These are phyloP conservation scores for Eremothecium sinecaudum DNA, from an alignment of 1,139 yeast genomes.

Conservation along the genomic window DNA sequence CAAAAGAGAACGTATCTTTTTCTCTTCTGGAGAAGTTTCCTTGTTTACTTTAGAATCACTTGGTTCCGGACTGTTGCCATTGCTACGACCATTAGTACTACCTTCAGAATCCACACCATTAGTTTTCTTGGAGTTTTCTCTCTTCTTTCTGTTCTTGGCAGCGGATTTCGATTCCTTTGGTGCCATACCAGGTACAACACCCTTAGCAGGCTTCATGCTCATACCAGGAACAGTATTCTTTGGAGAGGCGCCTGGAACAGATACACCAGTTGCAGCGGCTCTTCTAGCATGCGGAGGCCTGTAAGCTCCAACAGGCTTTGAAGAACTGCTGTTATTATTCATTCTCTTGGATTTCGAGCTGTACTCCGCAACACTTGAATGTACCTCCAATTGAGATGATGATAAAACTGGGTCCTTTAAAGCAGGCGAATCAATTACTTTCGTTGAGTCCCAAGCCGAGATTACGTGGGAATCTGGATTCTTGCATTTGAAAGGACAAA, in stretches of 20 bases:
- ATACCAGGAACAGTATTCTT: slow-evolving; percentile 17
- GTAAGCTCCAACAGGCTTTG: slow-evolving; percentile 75
- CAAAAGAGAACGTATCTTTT: slow-evolving; percentile 79
- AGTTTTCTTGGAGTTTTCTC: slow-evolving; percentile 42
- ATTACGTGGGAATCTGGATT: slow-evolving; percentile 20
- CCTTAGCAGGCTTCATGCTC: slow-evolving; percentile 26
- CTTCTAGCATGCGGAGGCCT: slow-evolving; percentile 92
- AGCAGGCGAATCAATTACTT: slow-evolving; percentile 47
- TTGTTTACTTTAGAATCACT: slow-evolving; percentile 10
- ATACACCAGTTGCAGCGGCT: slow-evolving; percentile 33
- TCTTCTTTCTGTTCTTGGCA: slow-evolving; percentile 67
- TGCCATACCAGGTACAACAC: slow-evolving; percentile 36
- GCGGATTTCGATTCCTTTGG: slow-evolving; percentile 47
- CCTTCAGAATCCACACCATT: slow-evolving; percentile 18
- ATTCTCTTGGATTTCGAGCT: slow-evolving; percentile 35
- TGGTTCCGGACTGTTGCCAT: slow-evolving; percentile 3
- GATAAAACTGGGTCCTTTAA: slow-evolving; percentile 25
- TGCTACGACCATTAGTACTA: slow-evolving; percentile 1
- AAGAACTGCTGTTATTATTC: slow-evolving; percentile 31
- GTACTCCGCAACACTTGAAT: slow-evolving; percentile 55
- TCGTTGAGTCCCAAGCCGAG: slow-evolving; percentile 20
- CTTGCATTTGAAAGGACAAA: slow-evolving; percentile 20
- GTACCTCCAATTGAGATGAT: slow-evolving; percentile 37
- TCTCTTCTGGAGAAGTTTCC: slow-evolving; percentile 52
- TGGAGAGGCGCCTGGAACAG: slow-evolving; percentile 25